These are phyloP conservation scores for Gyromitra esculenta DNA, from an alignment of 2,329 filamentous ascomycete genomes.

Conservation along the genomic window DNA sequence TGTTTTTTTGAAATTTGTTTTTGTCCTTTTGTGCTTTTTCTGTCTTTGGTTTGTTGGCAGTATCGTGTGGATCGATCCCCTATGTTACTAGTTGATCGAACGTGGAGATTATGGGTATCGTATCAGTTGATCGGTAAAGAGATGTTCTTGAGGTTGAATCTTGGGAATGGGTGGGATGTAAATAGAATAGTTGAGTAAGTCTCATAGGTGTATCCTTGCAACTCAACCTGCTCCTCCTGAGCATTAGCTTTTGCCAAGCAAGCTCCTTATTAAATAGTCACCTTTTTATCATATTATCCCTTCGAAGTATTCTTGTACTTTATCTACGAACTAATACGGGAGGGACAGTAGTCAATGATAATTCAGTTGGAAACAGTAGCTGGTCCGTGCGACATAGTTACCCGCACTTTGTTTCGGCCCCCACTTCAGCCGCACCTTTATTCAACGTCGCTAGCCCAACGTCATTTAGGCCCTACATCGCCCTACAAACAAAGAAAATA, in stretches of 20 bases:
- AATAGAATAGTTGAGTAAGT: background rate
- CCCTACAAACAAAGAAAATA: background rate
- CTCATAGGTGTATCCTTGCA: background rate
- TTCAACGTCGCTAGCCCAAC: slow-evolving; percentile 1
- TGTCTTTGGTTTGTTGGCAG: background rate
- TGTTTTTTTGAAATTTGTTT: slow-evolving; percentile 4
- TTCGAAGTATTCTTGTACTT: background rate
- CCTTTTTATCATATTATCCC: too few species aligned
- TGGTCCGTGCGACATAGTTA: slow-evolving; percentile 17
- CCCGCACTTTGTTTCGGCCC: slow-evolving; percentile 24
- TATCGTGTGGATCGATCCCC: background rate
- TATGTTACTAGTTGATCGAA: background rate
- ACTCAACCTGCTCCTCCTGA: background rate
- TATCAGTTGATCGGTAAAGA: background rate
- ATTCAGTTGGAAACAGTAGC: background rate
- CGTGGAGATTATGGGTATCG: background rate
- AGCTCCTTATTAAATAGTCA: background rate
- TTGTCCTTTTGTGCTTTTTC: slow-evolving; percentile 21
- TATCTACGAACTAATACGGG: background rate
- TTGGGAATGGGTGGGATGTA: background rate
- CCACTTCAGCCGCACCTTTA: slow-evolving; percentile 25
- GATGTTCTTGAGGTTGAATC: background rate
- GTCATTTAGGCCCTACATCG: background rate
- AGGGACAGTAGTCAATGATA: slow-evolving; percentile 19
- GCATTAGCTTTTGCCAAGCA: background rate